A percentile compares a stretch with the other conserved stretches of the same genome.
phyloP scores from a whole-genome alignment of 345 rosid genomes.

The Conringia planisiliqua region DNA sequence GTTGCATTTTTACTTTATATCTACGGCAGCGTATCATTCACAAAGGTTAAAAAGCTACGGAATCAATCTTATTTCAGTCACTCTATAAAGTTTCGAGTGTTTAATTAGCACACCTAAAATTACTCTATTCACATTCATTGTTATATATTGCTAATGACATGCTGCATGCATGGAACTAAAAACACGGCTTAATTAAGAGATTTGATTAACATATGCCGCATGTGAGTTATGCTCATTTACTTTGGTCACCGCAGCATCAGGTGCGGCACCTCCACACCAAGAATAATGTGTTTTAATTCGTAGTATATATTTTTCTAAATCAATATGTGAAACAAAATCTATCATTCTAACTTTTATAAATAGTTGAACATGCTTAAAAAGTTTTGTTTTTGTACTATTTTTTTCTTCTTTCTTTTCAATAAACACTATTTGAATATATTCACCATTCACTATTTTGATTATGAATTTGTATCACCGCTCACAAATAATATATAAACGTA shows the following conservation, averaged over 20 bases:
- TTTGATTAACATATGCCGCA: background rate
- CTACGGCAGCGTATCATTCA: conserved; percentile 25
- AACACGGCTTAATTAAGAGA: background rate
- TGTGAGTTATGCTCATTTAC: background rate
- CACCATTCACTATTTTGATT: background rate
- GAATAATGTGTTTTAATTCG: too few relatives aligned
- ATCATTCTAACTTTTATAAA: too few relatives aligned
- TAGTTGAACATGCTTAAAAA: too few relatives aligned
- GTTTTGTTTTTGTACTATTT: background rate
- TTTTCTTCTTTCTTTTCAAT: background rate
- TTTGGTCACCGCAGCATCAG: background rate
- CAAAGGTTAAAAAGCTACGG: conserved; percentile 15
- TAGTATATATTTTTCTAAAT: too few relatives aligned
- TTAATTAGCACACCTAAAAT: background rate
- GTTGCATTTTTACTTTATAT: background rate
- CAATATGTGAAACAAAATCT: too few relatives aligned
- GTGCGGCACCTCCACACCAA: too few relatives aligned
- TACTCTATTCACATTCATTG: background rate
- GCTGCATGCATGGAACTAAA: background rate
- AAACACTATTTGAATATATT: background rate
- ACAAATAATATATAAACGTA: background rate
- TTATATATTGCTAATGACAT: background rate
- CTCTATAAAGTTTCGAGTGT: conserved; percentile 5
- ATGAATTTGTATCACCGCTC: background rate
- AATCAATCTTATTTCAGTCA: conserved; percentile 19